Evolutionary conservation across 495 filamentous ascomycete genomes (phyloP).

Genomic region (Trypethelium eluteriae): DNA sequence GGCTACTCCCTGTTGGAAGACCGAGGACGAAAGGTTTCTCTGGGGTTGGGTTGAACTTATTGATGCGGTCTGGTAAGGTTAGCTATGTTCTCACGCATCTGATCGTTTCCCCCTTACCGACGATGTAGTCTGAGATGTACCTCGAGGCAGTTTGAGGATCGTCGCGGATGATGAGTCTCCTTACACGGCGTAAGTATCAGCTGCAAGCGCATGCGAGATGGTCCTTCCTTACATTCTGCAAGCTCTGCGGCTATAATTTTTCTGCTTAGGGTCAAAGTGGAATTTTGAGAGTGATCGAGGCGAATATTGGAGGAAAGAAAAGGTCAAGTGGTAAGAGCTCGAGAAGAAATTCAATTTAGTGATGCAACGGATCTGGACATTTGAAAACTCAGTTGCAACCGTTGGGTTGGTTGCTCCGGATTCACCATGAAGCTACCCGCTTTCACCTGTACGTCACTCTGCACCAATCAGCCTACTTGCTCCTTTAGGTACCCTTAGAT

Average conservation of each 20-base stretch:
- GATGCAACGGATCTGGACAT: background rate
- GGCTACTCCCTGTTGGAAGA: constrained; percentile 74
- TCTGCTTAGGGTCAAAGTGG: background rate
- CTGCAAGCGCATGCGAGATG: background rate
- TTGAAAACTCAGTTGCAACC: background rate
- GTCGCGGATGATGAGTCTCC: constrained; percentile 80
- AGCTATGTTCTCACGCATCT: background rate
- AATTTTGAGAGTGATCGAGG: background rate
- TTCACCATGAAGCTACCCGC: background rate
- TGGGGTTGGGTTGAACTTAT: constrained; percentile 60
- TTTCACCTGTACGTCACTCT: constrained; percentile 4
- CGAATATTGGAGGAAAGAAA: background rate
- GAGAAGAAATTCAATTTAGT: background rate
- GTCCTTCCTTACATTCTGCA: constrained; percentile 6
- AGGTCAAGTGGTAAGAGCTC: background rate
- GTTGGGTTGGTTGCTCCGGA: background rate
- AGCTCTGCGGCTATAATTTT: background rate
- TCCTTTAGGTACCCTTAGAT: no score
- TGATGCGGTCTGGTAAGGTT: constrained; percentile 52
- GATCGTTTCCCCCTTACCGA: constrained; percentile 44
- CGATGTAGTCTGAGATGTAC: constrained; percentile 79
- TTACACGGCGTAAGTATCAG: constrained; percentile 32
- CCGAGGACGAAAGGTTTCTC: constrained; percentile 72
- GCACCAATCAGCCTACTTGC: background rate
- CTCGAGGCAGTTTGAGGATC: constrained; percentile 55